Evolutionary conservation across 2,329 filamentous ascomycete genomes (phyloP), one percentile per base, ranked within the genome.

Genomic region (Hypoxylon sp.): DNA sequence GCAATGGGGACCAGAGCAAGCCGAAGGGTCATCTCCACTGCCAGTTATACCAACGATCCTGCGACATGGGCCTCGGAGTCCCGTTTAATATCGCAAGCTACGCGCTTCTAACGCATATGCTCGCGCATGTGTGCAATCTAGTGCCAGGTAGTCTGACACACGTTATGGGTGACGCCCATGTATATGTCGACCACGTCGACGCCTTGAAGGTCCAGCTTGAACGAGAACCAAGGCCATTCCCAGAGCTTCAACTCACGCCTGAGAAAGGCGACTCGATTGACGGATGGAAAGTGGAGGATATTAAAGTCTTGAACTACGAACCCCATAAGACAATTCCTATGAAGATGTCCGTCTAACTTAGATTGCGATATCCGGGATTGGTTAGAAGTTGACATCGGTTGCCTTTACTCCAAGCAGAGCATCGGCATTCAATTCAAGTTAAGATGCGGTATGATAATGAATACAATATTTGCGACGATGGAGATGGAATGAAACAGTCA

Each of bases 1-100:
- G 43, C 25, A 46, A 53, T 14, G 57, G 23, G 7, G 72, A 75
- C 30, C 68, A 71, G 30, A 49, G 70, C 6, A 77, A 84, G 70
- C 77, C 78, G 9, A 87, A 87, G 75, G 94, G 93, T 2, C 88
- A 91, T 49, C 82, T 99, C 19, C 91, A 96, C 77, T 97, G 94
- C 74, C 89, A 97, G 75, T 82, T 99, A 2, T 99, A 99, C 80
- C 96, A 99, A 82, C 87, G 96, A 3, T 94, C 90, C 5, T 98
- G 94, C 82, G 96, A 99, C 79, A 98, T 98, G 93, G 96, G 96
- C 0, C 89, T 99, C 0, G 96, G 94, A 6, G 94, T 98, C 21
- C 96, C 96, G 0, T 99, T 99, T 84, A 99, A 99, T 79, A 98
- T 99, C 75, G 96, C 95, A 0, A 93, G 89, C 70, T 99, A 99